phyloP scores from a whole-genome alignment of 495 filamentous ascomycete genomes.

The Cetradonia linearis region DNA sequence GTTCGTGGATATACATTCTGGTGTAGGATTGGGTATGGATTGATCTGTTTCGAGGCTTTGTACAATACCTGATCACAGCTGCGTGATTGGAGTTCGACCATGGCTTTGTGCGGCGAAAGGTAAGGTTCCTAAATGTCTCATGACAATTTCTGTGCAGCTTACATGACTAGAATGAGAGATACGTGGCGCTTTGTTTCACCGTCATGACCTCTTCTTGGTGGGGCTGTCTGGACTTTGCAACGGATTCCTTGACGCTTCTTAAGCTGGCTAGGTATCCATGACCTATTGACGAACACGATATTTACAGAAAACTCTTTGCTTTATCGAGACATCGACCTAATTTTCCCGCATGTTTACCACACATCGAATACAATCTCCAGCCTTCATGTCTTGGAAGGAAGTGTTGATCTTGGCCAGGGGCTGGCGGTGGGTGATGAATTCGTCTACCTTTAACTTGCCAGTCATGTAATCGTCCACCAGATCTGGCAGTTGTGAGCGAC shows the following conservation, averaged over 20 bases:
- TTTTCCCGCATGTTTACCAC: slow-evolving; percentile 44
- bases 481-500: slow-evolving; percentile 78
- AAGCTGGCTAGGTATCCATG: not conserved
- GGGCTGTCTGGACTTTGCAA: not conserved
- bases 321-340: not conserved
- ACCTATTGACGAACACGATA: not conserved
- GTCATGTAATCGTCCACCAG: slow-evolving; percentile 85
- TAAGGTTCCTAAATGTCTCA: not conserved
- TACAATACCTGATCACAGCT: not conserved
- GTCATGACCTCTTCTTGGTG: not conserved
- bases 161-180: not conserved
- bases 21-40: not conserved
- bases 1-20: not conserved
- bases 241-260: not conserved
- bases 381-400: slow-evolving; percentile 90
- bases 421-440: slow-evolving; percentile 98
- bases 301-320: not conserved
- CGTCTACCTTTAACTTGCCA: slow-evolving; percentile 91
- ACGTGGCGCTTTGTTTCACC: not conserved
- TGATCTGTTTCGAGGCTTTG: not conserved
- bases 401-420: slow-evolving; percentile 68
- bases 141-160: not conserved
- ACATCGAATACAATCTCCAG: slow-evolving; percentile 88
- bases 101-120: not conserved
- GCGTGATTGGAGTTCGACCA: not conserved